Percentiles rank a stretch among this genome's conserved stretches.
phyloP scores from a whole-genome alignment of 1,284 basidiomycete species.

The Rhodotorula sp. region DNA sequence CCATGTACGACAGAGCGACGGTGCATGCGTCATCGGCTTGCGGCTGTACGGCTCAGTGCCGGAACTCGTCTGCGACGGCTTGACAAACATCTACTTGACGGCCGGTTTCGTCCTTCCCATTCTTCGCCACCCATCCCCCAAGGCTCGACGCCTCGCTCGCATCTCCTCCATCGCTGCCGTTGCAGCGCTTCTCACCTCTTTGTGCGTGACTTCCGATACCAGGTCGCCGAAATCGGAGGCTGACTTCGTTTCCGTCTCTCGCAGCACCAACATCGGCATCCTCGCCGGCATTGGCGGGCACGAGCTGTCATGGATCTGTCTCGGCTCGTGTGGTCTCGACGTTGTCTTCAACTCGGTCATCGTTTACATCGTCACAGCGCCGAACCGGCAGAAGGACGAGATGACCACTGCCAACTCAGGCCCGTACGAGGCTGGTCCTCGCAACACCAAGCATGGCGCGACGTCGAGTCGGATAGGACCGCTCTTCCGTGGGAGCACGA shows the following conservation, averaged over 20 bases:
- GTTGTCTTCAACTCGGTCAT: constrained; percentile 29
- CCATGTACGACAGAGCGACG: constrained; percentile 46
- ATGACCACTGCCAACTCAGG: background rate
- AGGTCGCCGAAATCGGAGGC: background rate
- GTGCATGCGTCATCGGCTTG: constrained; percentile 55
- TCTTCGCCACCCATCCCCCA: constrained; percentile 49
- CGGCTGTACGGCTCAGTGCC: constrained; percentile 48
- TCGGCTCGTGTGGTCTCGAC: constrained; percentile 54
- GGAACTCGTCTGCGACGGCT: constrained; percentile 51
- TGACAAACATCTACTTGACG: constrained; percentile 54
- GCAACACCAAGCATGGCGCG: background rate
- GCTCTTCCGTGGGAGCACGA: too few species aligned
- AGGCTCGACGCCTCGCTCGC: constrained; percentile 40
- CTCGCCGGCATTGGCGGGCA: constrained; percentile 56
- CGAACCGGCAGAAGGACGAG: constrained; percentile 7
- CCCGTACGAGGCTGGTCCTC: background rate
- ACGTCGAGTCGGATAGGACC: background rate
- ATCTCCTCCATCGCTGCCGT: constrained; percentile 51
- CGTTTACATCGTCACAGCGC: constrained; percentile 31
- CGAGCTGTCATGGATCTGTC: constrained; percentile 57
- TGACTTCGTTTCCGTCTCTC: constrained; percentile 51
- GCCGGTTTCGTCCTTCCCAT: constrained; percentile 56
- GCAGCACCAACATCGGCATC: constrained; percentile 57
- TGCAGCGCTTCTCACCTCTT: constrained; percentile 54
- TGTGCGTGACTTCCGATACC: constrained; percentile 48